Evolutionary conservation across 768 basidiomycete genomes (phyloP), one percentile per base, ranked within the genome.

Genomic region (Boletellus emodensis): DNA sequence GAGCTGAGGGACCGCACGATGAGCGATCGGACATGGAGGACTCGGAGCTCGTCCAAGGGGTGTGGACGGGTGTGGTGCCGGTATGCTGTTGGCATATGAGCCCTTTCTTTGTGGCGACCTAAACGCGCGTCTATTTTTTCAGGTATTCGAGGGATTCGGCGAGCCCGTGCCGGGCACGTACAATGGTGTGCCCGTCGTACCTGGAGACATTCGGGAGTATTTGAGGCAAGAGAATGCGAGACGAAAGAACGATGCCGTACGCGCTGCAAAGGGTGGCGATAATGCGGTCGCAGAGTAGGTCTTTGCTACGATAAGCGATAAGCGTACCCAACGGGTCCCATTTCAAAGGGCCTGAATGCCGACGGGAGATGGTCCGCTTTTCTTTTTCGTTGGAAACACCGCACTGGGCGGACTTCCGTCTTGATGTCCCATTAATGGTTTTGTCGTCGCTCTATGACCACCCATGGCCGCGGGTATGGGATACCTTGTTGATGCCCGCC

Each of bases 191-290:
- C 22, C 41, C 12, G 39, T 34, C 17, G 1, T 59, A 30, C 61
- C 61, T 4, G 59, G 54, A 11, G 54, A 53, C 9, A 61, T 64
- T 6, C 48, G 62, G 39, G 59, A 54, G 24, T 44, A 61, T n/a
- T 10, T 64, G 22, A 59, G 60, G 36, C 51, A 9, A 34, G 56
- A 64, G 35, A 63, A 63, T 26, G 33, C 53, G 44, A 64, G 36
- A 43, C 56, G 59, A 40, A 63, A 64, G 54, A 63, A 54, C n/a
- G 42, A 55, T 15, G 62, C 62, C 13, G 49, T 53, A 42, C 49
- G 37, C 30, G 62, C 51, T 5, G 59, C 61, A 6, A 63, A 53
- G 30, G 52, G 35, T 76, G 64, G 55, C 76, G 78, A 54, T 80
- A 26, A 48, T 6, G 9, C n/a, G 17, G 10, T 42, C 15, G 46